phyloP scores from a whole-genome alignment of 2,329 filamentous ascomycete genomes.

The Exophiala aquamarina region DNA sequence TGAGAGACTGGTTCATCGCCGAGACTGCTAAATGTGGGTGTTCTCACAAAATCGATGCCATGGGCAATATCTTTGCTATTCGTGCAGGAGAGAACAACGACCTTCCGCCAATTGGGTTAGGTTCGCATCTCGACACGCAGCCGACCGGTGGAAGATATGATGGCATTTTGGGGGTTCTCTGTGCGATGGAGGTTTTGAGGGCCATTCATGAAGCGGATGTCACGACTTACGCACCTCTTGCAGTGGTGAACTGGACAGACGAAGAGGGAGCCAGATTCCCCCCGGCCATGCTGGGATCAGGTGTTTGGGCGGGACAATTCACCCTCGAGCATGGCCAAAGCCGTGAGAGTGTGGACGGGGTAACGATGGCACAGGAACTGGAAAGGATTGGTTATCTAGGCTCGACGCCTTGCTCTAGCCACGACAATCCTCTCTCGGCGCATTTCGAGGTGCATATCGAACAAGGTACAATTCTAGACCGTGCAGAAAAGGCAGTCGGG shows the following conservation, averaged over 20 bases:
- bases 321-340: constrained; percentile 7
- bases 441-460: constrained; percentile 87
- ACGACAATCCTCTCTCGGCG: constrained; percentile 66
- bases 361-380: constrained; percentile 65
- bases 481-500: constrained; percentile 63
- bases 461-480: constrained; percentile 74
- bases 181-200: constrained; percentile 70
- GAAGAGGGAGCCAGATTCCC: constrained; percentile 82
- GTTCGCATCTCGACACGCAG: constrained; percentile 47
- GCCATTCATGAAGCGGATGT: constrained; percentile 65
- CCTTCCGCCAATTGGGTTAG: constrained; percentile 40
- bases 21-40: constrained; percentile 65
- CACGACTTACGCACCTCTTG: constrained; percentile 69
- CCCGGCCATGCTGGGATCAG: constrained; percentile 67
- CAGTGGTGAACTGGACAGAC: constrained; percentile 77
- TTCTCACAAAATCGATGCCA: constrained; percentile 66
- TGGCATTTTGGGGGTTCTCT: constrained; percentile 71
- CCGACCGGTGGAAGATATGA: constrained; percentile 67
- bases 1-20: constrained; percentile 72
- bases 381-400: constrained; percentile 71
- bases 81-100: constrained; percentile 60
- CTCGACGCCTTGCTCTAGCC: constrained; percentile 46
- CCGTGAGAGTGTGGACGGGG: constrained; percentile 1
- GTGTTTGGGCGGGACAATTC: constrained; percentile 26
- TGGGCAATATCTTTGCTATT: constrained; percentile 79